These are phyloP conservation scores for Globisporangium yorkense DNA, from an alignment of 352 stramenopile genomes.

Conservation along the genomic window DNA sequence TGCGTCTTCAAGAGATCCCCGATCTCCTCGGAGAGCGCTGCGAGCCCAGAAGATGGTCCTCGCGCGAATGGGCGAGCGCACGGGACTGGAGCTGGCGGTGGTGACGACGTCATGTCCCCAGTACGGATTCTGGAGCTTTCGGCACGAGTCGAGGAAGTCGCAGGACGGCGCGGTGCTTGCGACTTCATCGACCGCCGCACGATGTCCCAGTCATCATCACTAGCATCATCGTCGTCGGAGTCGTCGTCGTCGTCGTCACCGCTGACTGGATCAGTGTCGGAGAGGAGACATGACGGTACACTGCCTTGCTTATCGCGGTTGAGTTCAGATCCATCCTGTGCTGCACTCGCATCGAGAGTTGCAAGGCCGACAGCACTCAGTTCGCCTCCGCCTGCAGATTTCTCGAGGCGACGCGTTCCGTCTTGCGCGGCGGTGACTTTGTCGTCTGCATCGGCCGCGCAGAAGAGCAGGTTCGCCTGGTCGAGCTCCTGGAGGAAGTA, in stretches of 20 bases:
- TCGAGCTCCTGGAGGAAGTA: constrained; percentile 55
- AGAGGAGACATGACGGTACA: background rate
- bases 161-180: constrained; percentile 1
- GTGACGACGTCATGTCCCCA: background rate
- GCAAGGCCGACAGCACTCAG: too few relatives aligned
- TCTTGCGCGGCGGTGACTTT: background rate
- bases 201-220: constrained; percentile 34
- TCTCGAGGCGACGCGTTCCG: background rate
- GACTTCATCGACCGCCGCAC: constrained; percentile 24
- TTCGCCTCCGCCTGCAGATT: background rate
- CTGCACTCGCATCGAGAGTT: background rate
- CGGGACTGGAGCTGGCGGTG: background rate
- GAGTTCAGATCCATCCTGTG: background rate
- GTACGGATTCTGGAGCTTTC: background rate
- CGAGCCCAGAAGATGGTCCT: constrained; percentile 1
- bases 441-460: constrained; percentile 7
- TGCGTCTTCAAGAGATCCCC: constrained; percentile 17
- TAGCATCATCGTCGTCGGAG: constrained; percentile 4
- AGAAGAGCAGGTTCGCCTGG: constrained; percentile 38
- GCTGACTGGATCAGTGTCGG: background rate
- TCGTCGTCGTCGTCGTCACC: constrained; percentile 4
- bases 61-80: constrained; percentile 2
- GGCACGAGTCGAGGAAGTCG: background rate
- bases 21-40: constrained; percentile 23
- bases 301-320: background rate